These are phyloP conservation scores for Chaetomiaceae sp. DNA, from an alignment of 2,329 filamentous ascomycete species.

Conservation along the genomic window DNA sequence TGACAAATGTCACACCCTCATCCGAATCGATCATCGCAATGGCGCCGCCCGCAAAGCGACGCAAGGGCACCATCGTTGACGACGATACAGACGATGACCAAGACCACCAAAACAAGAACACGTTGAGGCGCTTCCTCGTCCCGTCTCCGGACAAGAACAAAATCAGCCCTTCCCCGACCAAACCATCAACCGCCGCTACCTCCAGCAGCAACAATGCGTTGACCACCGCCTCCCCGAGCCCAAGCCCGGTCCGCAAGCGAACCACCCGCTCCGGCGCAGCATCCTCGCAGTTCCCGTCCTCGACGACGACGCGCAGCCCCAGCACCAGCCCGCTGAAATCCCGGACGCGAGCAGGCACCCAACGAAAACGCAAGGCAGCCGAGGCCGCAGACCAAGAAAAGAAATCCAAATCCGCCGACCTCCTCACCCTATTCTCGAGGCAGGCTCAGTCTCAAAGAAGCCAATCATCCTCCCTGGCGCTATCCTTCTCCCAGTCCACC, in stretches of 20 bases:
- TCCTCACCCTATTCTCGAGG: slow-evolving; percentile 57
- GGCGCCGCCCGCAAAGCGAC: slow-evolving; percentile 51
- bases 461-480: slow-evolving; percentile 22
- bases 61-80: slow-evolving; percentile 26
- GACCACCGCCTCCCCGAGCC: slow-evolving; percentile 30
- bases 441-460: slow-evolving; percentile 47
- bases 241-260: slow-evolving; percentile 39
- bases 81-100: slow-evolving; percentile 21
- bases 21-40: slow-evolving; percentile 34
- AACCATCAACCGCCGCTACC: background rate
- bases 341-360: slow-evolving; percentile 29
- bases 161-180: slow-evolving; percentile 25
- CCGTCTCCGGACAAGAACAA: slow-evolving; percentile 45
- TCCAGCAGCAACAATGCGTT: background rate
- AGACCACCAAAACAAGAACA: slow-evolving; percentile 33
- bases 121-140: slow-evolving; percentile 49
- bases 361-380: slow-evolving; percentile 19
- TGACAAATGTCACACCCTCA: slow-evolving; percentile 20
- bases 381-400: slow-evolving; percentile 37
- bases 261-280: slow-evolving; percentile 21
- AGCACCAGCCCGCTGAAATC: slow-evolving; percentile 45
- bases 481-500: background rate
- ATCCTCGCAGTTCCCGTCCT: slow-evolving; percentile 17
- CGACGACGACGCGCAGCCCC: slow-evolving; percentile 30
- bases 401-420: slow-evolving; percentile 51